phyloP scores from a whole-genome alignment of 2,329 filamentous ascomycete genomes.

The Passalora sequoiae region DNA sequence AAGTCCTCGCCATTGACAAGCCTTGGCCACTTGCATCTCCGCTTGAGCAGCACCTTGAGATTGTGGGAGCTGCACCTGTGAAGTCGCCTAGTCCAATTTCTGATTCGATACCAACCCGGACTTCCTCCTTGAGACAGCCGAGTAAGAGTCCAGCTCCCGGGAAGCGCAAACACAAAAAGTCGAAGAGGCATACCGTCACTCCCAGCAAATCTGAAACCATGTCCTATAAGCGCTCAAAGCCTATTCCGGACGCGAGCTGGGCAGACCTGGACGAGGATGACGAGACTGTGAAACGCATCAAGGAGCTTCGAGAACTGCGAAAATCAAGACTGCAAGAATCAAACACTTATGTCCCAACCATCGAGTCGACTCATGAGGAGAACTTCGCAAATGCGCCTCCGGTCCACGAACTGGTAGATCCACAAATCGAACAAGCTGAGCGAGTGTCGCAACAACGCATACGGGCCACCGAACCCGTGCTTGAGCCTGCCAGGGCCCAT shows the following conservation, averaged over 20 bases:
- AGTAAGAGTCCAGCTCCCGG: constrained; percentile 30
- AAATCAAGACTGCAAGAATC: constrained; percentile 48
- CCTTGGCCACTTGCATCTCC: background rate
- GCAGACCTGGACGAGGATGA: constrained; percentile 37
- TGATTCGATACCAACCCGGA: constrained; percentile 33
- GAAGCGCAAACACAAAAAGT: constrained; percentile 27
- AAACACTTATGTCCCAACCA: constrained; percentile 6
- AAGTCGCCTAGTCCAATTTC: constrained; percentile 27
- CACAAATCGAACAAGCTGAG: constrained; percentile 15
- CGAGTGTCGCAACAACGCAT: constrained; percentile 14
- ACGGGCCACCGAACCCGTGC: constrained; percentile 19
- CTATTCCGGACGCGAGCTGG: constrained; percentile 32
- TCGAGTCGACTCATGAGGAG: constrained; percentile 8
- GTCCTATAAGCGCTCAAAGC: constrained; percentile 20
- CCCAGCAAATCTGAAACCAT: constrained; percentile 17
- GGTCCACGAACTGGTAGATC: constrained; percentile 13
- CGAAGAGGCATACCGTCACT: constrained; percentile 19
- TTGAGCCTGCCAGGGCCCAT: constrained; percentile 38
- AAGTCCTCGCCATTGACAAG: background rate
- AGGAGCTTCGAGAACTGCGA: constrained; percentile 54
- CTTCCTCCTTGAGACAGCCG: constrained; percentile 32
- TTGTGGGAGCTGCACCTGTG: constrained; percentile 12
- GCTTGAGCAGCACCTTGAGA: background rate
- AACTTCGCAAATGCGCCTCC: constrained; percentile 9
- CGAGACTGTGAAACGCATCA: constrained; percentile 55